Percentiles rank a stretch among this genome's conserved stretches.
These are phyloP conservation scores for Rhizopus microsporus DNA, from an alignment of 371 early-diverging fungal species.

Conservation along the genomic window DNA sequence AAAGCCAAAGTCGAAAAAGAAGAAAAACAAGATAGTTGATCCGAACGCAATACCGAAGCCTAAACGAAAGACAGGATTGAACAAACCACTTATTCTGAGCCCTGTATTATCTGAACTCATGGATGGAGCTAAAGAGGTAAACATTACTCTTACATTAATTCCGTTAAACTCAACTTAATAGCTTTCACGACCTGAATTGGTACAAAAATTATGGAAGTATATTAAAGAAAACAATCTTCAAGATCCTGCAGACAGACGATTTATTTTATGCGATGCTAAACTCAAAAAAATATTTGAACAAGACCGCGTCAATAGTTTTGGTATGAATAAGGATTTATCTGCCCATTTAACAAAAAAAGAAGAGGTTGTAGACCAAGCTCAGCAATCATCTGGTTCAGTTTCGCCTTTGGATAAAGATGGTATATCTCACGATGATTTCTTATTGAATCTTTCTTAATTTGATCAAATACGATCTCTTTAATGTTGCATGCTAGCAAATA, in stretches of 20 bases:
- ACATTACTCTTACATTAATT: neutral
- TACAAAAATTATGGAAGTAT: slow-evolving; percentile 60
- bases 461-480: too few relatives aligned
- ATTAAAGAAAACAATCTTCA: slow-evolving; percentile 61
- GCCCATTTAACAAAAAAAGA: slow-evolving; percentile 54
- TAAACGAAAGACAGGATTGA: slow-evolving; percentile 52
- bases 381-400: too few relatives aligned
- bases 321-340: slow-evolving; percentile 58
- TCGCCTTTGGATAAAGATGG: neutral
- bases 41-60: slow-evolving; percentile 54
- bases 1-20: slow-evolving; percentile 23
- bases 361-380: slow-evolving; percentile 1
- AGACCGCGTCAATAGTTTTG: slow-evolving; percentile 56
- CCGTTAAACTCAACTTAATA: slow-evolving; percentile 16
- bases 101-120: slow-evolving; percentile 49
- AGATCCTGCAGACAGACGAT: slow-evolving; percentile 60
- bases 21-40: slow-evolving; percentile 22
- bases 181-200: slow-evolving; percentile 58
- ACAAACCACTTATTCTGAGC: slow-evolving; percentile 54
- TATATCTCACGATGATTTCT: neutral
- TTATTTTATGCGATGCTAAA: slow-evolving; percentile 55
- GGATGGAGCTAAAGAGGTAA: slow-evolving; percentile 53
- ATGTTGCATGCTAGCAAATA: too few relatives aligned
- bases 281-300: slow-evolving; percentile 53
- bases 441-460: neutral